Conservation (phyloP, 1,139 yeast genomes). For the Saccharomyces hybrid region DNA sequence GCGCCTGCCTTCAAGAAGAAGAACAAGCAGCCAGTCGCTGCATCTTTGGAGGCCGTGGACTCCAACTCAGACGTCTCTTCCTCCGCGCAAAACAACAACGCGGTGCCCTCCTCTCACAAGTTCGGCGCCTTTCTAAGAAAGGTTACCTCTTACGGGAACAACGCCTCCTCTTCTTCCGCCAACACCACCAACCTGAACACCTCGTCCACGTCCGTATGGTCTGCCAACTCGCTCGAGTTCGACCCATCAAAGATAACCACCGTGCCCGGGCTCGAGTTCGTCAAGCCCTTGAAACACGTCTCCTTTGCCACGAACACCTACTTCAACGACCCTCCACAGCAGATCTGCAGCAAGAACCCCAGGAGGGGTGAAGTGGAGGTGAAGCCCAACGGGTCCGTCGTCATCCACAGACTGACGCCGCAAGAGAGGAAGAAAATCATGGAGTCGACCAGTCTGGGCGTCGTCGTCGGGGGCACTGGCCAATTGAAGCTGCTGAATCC, state of each 20-base stretch:
- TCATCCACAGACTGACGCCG: conserved; percentile 53
- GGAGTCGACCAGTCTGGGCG: conserved; percentile 55
- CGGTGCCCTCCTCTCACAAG: conserved; percentile 20
- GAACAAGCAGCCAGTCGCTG: not conserved
- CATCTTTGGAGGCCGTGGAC: not conserved
- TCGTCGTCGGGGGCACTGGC: conserved; percentile 75
- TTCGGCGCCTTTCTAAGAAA: conserved; percentile 29
- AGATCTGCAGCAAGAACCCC: conserved; percentile 58
- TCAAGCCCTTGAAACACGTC: conserved; percentile 49
- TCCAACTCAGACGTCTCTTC: not conserved
- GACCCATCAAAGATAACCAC: conserved; percentile 16
- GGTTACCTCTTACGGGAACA: conserved; percentile 26
- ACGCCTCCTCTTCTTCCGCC: conserved; percentile 3
- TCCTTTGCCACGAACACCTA: conserved; percentile 68
- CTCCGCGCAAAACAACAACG: not conserved
- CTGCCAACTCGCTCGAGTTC: conserved; percentile 2
- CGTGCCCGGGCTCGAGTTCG: conserved; percentile 38
- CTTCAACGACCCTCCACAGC: conserved; percentile 66
- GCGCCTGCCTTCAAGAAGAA: conserved; percentile 39
- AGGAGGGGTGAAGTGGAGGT: conserved; percentile 66
- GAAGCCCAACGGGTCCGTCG: conserved; percentile 48
- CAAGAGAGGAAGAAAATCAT: conserved; percentile 51
- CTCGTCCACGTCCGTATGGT: conserved; percentile 4
- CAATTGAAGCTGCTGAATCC: conserved; percentile 39
- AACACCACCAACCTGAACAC: conserved; percentile 6